Evolutionary conservation across 2,329 filamentous ascomycete species (phyloP).

Genomic region (Fusarium burgessii): DNA sequence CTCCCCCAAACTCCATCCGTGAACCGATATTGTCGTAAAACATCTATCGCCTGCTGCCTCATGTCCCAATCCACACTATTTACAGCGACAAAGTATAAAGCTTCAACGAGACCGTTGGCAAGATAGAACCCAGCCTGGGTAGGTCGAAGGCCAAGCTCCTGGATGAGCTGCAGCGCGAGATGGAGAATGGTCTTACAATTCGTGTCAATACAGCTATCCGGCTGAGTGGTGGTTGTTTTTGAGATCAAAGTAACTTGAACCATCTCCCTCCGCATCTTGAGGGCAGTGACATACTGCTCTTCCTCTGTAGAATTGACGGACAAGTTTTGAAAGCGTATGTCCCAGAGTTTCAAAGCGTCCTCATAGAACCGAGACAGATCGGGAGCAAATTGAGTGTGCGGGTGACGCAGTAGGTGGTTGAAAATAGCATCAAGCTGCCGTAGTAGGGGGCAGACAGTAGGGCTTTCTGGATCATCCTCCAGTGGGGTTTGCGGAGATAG

Average conservation of each 20-base stretch:
- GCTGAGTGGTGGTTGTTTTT: no score
- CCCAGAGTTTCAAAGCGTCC: neutral
- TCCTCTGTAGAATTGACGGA: neutral
- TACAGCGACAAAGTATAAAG: neutral
- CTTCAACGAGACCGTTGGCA: neutral
- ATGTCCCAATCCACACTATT: neutral
- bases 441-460: neutral
- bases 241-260: neutral
- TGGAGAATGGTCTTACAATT: rapidly evolving
- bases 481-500: rapidly evolving
- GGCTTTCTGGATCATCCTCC: rapidly evolving
- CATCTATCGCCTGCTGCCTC: neutral
- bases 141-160: neutral
- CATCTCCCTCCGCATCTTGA: neutral
- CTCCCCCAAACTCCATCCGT: neutral
- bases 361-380: no score
- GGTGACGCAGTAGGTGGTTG: rapidly evolving
- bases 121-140: rapidly evolving
- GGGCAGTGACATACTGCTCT: neutral
- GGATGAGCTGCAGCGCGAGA: neutral
- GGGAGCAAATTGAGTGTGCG: no score
- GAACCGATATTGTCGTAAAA: neutral
- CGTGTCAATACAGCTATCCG: rapidly evolving
- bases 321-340: rapidly evolving
- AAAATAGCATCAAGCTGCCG: neutral